A percentile compares a stretch with the other conserved stretches of the same genome.
Conservation (phyloP, 2,329 filamentous ascomycete species). For the Trichoderma brevicompactum region DNA sequence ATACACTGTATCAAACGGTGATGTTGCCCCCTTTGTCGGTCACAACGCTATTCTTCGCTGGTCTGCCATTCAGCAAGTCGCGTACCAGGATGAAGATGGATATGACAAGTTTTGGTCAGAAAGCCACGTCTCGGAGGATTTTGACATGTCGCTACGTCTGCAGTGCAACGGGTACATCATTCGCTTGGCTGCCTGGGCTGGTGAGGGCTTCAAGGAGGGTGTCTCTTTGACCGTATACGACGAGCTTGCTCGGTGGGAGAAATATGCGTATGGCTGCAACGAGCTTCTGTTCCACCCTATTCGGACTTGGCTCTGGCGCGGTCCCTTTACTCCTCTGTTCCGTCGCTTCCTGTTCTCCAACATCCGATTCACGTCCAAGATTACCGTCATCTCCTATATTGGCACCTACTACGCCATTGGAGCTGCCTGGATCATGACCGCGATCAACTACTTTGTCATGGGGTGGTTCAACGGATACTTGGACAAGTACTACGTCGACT, state of each 20-base stretch:
- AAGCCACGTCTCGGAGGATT: constrained; percentile 78
- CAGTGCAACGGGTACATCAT: constrained; percentile 75
- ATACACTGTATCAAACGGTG: constrained; percentile 76
- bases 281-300: constrained; percentile 82
- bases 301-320: constrained; percentile 70
- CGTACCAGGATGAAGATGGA: constrained; percentile 70
- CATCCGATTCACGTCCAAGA: constrained; percentile 75
- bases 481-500: constrained; percentile 80
- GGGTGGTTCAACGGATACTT: constrained; percentile 78
- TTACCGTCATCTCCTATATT: constrained; percentile 77
- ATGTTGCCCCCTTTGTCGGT: constrained; percentile 79
- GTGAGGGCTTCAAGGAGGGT: constrained; percentile 80
- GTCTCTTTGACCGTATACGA: constrained; percentile 85
- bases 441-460: constrained; percentile 74
- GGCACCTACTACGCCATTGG: constrained; percentile 81
- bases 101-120: constrained; percentile 84
- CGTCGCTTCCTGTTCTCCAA: constrained; percentile 71
- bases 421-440: constrained; percentile 74
- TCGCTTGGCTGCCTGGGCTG: constrained; percentile 72
- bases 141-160: constrained; percentile 79
- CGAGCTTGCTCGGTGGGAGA: constrained; percentile 83
- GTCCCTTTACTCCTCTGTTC: constrained; percentile 81
- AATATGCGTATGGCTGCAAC: constrained; percentile 84
- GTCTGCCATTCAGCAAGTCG: constrained; percentile 74
- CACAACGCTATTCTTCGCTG: constrained; percentile 78